Evolutionary conservation across 2,329 filamentous ascomycete species (phyloP), one percentile per base, ranked within the genome.

Genomic region (Arthrobotrys sphaeroides): DNA sequence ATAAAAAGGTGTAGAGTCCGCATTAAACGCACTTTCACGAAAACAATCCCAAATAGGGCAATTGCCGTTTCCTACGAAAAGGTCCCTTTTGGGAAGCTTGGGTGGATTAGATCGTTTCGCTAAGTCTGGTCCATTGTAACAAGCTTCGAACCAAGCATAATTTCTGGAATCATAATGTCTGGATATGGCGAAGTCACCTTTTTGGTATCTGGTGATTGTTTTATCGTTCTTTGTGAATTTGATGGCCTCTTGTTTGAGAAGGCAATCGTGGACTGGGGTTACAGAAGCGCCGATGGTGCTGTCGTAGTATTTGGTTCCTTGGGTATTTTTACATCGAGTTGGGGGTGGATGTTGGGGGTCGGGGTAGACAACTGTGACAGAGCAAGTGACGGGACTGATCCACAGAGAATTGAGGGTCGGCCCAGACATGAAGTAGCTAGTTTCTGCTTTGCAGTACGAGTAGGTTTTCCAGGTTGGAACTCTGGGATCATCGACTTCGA

Each of bases 121-220:
- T 22, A 24, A 7, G 49, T 36, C 26, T 16, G 42, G 24, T 20
- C 59, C 59, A 5, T 49, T 62, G 16, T 62, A 62, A 10, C 59
- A 62, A 22, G 59, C 59, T 36, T 62, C 59, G 31, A 62, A 62
- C 59, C 59, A 62, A 36, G 59, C 59, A 10, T 47, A 59, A 20
- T 59, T 36, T 18, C 53, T 40, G 2, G 16, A 7, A 18, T 62
- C 59, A 31, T 62, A 62, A 13, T 33, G n/a, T 10, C 59, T 31
- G 18, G 42, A 26, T 20, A 62, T 62, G 2, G 24, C 7, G 24
- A 62, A 49, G 2, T 49, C 59, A 2, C 42, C 59, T 9, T 62
- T 45, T 36, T 62, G 40, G n/a, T 62, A 49, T 36, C 22, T 47
- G 24, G 59, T 33, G 24, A 33, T 47, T 33, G 42, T 43, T 22